A percentile compares a stretch with the other conserved stretches of the same genome.
Conservation (phyloP, 1,284 basidiomycete genomes). For the Apiotrichum gracile region DNA sequence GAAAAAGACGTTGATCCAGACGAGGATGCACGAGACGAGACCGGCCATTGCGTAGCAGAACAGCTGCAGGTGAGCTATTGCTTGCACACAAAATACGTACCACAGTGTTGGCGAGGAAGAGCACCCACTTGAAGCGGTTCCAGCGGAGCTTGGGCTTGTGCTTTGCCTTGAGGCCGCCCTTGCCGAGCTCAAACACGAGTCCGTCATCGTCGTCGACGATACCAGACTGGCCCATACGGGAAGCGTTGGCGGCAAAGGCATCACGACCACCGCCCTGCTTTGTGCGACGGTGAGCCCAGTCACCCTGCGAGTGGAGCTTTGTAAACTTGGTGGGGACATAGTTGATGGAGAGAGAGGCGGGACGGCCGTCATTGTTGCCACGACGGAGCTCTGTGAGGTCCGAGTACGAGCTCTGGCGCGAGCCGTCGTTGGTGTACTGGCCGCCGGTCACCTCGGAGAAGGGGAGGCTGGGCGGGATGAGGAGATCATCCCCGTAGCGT, state of each 20-base stretch:
- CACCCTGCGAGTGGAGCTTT: conserved; percentile 49
- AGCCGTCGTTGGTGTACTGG: conserved; percentile 9
- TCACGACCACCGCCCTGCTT: conserved; percentile 59
- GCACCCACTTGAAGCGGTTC: conserved; percentile 65
- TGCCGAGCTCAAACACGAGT: conserved; percentile 46
- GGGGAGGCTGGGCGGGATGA: conserved; percentile 27
- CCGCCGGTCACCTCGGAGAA: conserved; percentile 23
- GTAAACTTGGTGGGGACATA: conserved; percentile 64
- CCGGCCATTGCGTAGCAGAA: conserved; percentile 54
- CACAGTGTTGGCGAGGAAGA: conserved; percentile 55
- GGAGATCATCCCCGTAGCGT: conserved; percentile 23
- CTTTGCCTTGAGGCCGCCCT: conserved; percentile 45
- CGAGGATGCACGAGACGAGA: conserved; percentile 56
- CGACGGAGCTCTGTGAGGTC: conserved; percentile 17
- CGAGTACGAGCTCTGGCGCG: conserved; percentile 19
- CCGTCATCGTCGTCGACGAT: conserved; percentile 57
- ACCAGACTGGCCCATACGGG: conserved; percentile 53
- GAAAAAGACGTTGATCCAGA: conserved; percentile 61
- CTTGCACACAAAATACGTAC: conserved; percentile 44
- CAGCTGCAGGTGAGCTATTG: conserved; percentile 44
- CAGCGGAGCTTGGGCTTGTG: conserved; percentile 54
- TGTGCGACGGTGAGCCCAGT: conserved; percentile 39
- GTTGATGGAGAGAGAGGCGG: conserved; percentile 52
- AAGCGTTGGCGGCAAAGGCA: conserved; percentile 51
- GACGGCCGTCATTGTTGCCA: conserved; percentile 20